Conservation (phyloP, 106 monocot genomes). For the Ottelia alismoides region DNA sequence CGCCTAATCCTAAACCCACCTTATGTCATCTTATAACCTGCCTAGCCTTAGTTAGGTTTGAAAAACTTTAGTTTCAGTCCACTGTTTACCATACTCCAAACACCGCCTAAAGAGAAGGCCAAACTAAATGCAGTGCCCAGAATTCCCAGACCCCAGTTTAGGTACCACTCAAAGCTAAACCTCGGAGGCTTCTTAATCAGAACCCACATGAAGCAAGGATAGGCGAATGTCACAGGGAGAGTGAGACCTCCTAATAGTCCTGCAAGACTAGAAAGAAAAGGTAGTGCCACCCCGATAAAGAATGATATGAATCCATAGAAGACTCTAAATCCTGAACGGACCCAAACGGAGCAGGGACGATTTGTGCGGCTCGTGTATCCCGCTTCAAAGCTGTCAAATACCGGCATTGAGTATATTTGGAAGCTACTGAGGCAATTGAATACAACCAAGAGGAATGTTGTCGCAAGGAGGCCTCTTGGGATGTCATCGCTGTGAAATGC, state of each 20-base stretch:
- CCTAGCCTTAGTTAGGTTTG: too few relatives aligned
- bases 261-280: constrained; percentile 83
- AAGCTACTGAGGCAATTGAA: constrained; percentile 93
- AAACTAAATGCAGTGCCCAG: constrained; percentile 82
- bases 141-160: constrained; percentile 75
- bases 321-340: constrained; percentile 74
- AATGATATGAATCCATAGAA: constrained; percentile 87
- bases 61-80: constrained; percentile 87
- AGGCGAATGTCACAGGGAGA: constrained; percentile 92
- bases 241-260: constrained; percentile 86
- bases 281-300: constrained; percentile 71
- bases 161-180: constrained; percentile 75
- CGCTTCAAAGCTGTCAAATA: constrained; percentile 96
- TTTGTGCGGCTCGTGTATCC: constrained; percentile 76
- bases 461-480: constrained; percentile 54
- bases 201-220: constrained; percentile 98
- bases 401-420: constrained; percentile 96
- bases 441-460: constrained; percentile 77
- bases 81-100: constrained; percentile 90
- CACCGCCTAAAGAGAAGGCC: constrained; percentile 74
- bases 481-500: constrained; percentile 71
- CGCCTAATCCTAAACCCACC: too few relatives aligned
- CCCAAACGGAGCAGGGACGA: constrained; percentile 86
- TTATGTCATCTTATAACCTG: too few relatives aligned
- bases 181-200: constrained; percentile 76